phyloP scores from a whole-genome alignment of 2,329 filamentous ascomycete genomes.

The Colletotrichum plurivorum region DNA sequence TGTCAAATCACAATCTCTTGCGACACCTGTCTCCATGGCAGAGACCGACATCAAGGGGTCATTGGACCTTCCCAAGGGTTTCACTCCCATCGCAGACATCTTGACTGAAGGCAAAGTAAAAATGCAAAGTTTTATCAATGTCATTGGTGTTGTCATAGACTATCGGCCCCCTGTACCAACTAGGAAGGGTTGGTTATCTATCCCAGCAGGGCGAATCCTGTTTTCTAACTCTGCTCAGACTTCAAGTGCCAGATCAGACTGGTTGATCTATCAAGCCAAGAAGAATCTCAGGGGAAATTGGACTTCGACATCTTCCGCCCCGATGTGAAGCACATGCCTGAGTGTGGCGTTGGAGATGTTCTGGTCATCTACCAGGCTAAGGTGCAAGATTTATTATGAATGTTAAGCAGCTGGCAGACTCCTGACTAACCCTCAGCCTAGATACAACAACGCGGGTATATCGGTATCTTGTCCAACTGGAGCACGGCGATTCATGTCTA shows the following conservation, averaged over 20 bases:
- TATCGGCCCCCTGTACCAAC: slow-evolving; percentile 67
- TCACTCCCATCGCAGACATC: slow-evolving; percentile 58
- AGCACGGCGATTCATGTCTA: slow-evolving; percentile 63
- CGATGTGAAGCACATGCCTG: slow-evolving; percentile 62
- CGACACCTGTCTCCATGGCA: slow-evolving; percentile 4
- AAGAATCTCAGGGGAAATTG: slow-evolving; percentile 53
- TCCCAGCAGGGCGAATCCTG: neutral
- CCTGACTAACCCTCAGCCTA: slow-evolving; percentile 43
- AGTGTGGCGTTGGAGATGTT: slow-evolving; percentile 69
- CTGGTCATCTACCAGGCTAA: slow-evolving; percentile 72
- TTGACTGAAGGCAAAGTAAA: slow-evolving; percentile 54
- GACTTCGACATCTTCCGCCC: slow-evolving; percentile 74
- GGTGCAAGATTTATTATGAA: slow-evolving; percentile 53
- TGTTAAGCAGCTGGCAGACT: neutral
- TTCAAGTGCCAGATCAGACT: slow-evolving; percentile 73
- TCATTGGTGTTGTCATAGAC: slow-evolving; percentile 82
- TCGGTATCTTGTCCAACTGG: slow-evolving; percentile 61
- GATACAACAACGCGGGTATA: slow-evolving; percentile 55
- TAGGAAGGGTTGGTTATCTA: slow-evolving; percentile 61
- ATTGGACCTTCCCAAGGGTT: slow-evolving; percentile 54
- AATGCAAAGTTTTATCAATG: slow-evolving; percentile 59
- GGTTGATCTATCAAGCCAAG: slow-evolving; percentile 69
- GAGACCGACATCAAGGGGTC: neutral
- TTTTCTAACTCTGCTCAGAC: slow-evolving; percentile 56
- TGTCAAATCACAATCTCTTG: neutral